Evolutionary conservation across 768 basidiomycete genomes (phyloP).

Genomic region (Termitomyces sp.): DNA sequence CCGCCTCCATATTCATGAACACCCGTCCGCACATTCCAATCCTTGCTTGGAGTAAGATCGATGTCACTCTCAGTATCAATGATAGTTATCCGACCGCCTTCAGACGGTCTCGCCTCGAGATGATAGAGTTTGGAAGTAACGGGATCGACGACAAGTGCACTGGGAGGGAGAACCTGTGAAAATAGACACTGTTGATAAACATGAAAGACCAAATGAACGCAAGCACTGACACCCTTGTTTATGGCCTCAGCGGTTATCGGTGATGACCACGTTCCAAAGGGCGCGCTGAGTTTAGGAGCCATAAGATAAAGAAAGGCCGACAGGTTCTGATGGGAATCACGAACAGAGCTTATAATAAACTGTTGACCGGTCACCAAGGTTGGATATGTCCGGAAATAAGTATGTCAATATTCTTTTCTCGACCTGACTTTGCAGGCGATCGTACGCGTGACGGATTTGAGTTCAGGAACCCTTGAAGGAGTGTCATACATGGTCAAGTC

Average conservation of each 20-base stretch:
- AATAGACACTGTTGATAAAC: constrained; percentile 8
- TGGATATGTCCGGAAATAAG: no score
- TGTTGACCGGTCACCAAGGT: no score
- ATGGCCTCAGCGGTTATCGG: constrained; percentile 50
- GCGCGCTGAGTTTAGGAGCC: constrained; percentile 25
- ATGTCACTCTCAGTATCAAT: constrained; percentile 42
- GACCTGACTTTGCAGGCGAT: no score
- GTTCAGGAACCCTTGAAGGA: no score
- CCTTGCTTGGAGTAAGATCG: constrained; percentile 46
- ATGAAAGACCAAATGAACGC: background rate
- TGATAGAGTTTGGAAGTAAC: constrained; percentile 42
- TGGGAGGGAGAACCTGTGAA: constrained; percentile 28
- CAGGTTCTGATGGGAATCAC: background rate
- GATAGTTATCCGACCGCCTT: constrained; percentile 47
- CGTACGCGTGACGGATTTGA: no score
- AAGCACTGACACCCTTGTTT: constrained; percentile 31
- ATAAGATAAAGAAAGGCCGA: constrained; percentile 1
- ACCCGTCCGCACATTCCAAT: constrained; percentile 53
- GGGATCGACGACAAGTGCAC: constrained; percentile 51
- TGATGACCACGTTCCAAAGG: constrained; percentile 62
- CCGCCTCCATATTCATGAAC: constrained; percentile 70
- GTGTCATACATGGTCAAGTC: no score
- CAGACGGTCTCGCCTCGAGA: constrained; percentile 54
- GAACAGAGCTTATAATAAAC: no score
- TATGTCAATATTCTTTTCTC: no score